Conservation (phyloP, 257 asterid genomes). For the Solanum pennellii region DNA sequence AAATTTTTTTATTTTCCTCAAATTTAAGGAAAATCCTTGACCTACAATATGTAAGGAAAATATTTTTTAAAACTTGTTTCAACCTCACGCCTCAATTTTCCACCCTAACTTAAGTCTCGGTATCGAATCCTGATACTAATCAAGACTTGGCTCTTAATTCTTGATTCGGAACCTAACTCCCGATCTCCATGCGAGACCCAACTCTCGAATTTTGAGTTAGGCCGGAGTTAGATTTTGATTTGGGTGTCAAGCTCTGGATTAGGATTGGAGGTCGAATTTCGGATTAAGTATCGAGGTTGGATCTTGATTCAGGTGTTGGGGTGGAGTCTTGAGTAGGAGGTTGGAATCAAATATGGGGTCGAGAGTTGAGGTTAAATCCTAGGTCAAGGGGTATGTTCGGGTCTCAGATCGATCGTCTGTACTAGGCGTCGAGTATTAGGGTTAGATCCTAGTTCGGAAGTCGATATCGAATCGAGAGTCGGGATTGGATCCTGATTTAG, state of each 20-base stretch:
- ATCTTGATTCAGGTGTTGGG: not conserved
- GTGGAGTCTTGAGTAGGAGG: not conserved
- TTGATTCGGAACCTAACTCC: not conserved
- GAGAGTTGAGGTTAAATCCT: not conserved
- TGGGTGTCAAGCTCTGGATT: too few species aligned
- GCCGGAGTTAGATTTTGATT: fast-evolving
- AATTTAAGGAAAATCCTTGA: too few species aligned
- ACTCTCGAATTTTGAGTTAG: not conserved
- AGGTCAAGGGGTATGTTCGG: not conserved
- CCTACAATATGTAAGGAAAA: too few species aligned
- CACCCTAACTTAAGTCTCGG: too few species aligned
- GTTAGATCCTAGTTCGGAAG: not conserved
- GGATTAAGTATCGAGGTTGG: too few species aligned
- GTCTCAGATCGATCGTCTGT: not conserved
- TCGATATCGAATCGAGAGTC: too few species aligned
- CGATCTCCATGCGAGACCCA: not conserved
- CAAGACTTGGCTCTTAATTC: not conserved
- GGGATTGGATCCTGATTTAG: too few species aligned
- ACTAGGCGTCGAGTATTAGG: not conserved
- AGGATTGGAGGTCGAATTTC: too few species aligned
- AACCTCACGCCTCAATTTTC: too few species aligned
- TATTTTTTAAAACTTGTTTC: too few species aligned
- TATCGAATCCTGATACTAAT: too few species aligned
- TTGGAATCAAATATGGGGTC: not conserved
- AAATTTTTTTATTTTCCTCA: too few species aligned